Evolutionary conservation across 2,329 filamentous ascomycete species (phyloP), one percentile per base, ranked within the genome.

Genomic region (Lachnellula occidentalis): DNA sequence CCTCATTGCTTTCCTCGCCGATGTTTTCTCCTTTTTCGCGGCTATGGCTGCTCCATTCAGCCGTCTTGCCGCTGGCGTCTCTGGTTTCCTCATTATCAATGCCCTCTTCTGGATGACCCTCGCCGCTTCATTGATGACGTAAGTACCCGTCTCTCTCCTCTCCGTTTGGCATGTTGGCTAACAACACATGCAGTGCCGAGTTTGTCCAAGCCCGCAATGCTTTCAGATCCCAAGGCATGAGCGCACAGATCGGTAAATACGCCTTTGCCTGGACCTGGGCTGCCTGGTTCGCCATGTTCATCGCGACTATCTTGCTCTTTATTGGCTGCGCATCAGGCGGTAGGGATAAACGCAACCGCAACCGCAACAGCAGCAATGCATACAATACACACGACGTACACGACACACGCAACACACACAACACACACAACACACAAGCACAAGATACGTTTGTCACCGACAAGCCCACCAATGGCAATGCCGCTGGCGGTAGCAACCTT

Each of bases 1-100:
- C 75, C 76, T 97, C 54, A 86, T 97, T 61, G 83, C 85, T 17
- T 80, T 96, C 37, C 84, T 96, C 77, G 94, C 95, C 70, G 81
- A 82, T 59, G 78, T 81, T 47, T 53, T 83, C 24, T 82, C 86
- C 58, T 83, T 92, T 68, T 80, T 90, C 71, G 73, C 78, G 11
- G 81, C 84, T 60, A 77, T 90, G 58, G 72, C 91, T 15, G 86
- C 87, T 15, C 83, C 87, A 67, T 88, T 78, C 71, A 84, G 84
- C 34, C 82, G 88, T 53, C 76, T 91, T 1, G 88, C 86, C 45
- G 80, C 86, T 7, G 86, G 83, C 46, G 70, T 92, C 42, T 81
- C 85, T 5, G 83, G 80, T 17, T 66, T 87, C 45, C 73, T 81
- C 34, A 73, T 82, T 12, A 60, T 74, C 46, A 64, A 83, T 34